Evolutionary conservation across 2,329 filamentous ascomycete species (phyloP).

Genomic region (Metarhizium rileyi): DNA sequence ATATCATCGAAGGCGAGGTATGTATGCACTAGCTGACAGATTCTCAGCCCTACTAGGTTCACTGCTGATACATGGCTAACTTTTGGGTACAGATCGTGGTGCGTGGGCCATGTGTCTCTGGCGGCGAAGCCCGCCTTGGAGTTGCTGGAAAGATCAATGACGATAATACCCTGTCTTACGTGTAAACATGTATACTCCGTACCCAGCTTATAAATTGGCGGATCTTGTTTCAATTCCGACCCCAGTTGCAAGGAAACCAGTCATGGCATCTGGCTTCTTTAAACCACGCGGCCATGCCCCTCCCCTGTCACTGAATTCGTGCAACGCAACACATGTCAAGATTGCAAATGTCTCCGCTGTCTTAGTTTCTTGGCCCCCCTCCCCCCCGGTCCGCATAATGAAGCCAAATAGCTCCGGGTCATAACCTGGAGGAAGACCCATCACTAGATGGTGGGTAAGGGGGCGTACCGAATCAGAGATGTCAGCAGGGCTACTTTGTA

Average conservation of each 20-base stretch:
- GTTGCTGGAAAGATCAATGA: constrained; percentile 55
- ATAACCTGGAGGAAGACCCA: too few species aligned
- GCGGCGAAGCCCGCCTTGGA: constrained; percentile 53
- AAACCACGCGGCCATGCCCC: too few species aligned
- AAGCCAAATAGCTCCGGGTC: too few species aligned
- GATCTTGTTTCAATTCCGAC: not conserved
- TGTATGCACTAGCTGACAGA: constrained; percentile 16
- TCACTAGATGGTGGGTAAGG: too few species aligned
- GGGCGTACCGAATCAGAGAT: too few species aligned
- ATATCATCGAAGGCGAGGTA: constrained; percentile 54
- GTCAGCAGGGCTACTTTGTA: not conserved
- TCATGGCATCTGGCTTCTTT: too few species aligned
- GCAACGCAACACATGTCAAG: too few species aligned
- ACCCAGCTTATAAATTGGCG: not conserved
- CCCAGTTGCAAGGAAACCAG: too few species aligned
- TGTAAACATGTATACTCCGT: constrained; percentile 18
- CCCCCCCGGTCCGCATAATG: too few species aligned
- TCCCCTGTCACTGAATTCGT: too few species aligned
- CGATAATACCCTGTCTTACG: constrained; percentile 62
- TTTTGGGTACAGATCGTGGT: constrained; percentile 50
- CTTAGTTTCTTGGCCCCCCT: too few species aligned
- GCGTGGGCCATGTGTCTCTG: constrained; percentile 63
- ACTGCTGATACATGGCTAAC: constrained; percentile 1
- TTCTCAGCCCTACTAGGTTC: not conserved
- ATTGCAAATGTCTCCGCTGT: too few species aligned